Evolutionary conservation across 164 flowering plant genomes (phyloP).

Genomic region (Piper betle): DNA sequence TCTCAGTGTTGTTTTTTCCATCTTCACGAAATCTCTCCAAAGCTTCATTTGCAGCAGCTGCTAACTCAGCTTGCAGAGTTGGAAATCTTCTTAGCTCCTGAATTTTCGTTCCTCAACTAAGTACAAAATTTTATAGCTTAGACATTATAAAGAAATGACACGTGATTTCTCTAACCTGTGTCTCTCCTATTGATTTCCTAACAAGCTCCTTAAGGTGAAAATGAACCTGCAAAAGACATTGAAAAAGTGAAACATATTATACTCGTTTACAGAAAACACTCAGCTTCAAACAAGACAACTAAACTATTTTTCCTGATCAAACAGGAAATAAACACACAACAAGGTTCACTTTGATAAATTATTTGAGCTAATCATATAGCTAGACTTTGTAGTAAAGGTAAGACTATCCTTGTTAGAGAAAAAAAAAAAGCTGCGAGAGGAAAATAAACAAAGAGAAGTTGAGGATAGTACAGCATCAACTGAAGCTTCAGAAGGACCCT

Average conservation of each 20-base stretch:
- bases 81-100: constrained; percentile 65
- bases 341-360: too few species aligned
- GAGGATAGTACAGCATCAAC: constrained; percentile 48
- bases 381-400: too few species aligned
- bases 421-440: background rate
- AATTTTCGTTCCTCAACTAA: background rate
- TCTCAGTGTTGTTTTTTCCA: constrained; percentile 38
- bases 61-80: constrained; percentile 46
- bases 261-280: background rate
- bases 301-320: too few species aligned
- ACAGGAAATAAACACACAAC: too few species aligned
- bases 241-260: background rate
- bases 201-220: constrained; percentile 42
- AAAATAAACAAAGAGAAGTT: background rate
- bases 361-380: too few species aligned
- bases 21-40: constrained; percentile 59
- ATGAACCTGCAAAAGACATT: constrained; percentile 29
- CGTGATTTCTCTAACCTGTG: constrained; percentile 17
- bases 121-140: background rate
- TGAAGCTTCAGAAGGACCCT: constrained; percentile 66
- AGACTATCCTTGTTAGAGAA: too few species aligned
- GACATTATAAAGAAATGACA: background rate
- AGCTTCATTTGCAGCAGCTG: constrained; percentile 40
- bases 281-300: too few species aligned
- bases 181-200: constrained; percentile 41